These are phyloP conservation scores for Diaporthe vaccinii DNA, from an alignment of 2,329 filamentous ascomycete genomes.

Conservation along the genomic window DNA sequence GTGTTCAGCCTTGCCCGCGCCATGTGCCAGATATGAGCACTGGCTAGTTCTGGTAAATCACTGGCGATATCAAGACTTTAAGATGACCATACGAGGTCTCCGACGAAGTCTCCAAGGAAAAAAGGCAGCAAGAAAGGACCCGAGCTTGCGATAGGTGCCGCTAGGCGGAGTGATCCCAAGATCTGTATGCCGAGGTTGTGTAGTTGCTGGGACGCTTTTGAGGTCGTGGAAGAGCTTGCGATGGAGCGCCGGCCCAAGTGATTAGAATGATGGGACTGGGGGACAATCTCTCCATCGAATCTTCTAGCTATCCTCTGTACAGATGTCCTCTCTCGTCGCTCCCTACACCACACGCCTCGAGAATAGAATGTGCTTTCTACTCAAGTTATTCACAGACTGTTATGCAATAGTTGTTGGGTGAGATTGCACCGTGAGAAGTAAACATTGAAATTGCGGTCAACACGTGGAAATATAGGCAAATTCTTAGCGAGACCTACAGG, in stretches of 20 bases:
- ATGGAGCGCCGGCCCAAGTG: not conserved
- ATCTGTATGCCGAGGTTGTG: not conserved
- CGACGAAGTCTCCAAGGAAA: not conserved
- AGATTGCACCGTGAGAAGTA: not conserved
- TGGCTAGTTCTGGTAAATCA: not conserved
- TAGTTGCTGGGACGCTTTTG: not conserved
- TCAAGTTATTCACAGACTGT: not conserved
- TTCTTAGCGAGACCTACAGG: too few relatives aligned
- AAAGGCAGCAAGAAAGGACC: not conserved
- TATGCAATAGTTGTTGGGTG: not conserved
- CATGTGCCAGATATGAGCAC: not conserved
- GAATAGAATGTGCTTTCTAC: not conserved
- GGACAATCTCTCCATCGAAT: not conserved
- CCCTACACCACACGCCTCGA: fast-evolving
- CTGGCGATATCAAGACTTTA: not conserved
- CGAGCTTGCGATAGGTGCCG: not conserved
- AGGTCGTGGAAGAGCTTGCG: not conserved
- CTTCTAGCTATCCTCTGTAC: not conserved
- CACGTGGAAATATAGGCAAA: not conserved
- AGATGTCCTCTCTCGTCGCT: not conserved
- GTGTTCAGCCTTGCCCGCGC: not conserved
- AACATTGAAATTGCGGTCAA: not conserved
- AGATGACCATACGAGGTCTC: not conserved
- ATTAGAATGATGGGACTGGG: not conserved
- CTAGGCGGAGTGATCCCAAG: not conserved